Percentiles rank a stretch among this genome's conserved stretches.
phyloP scores from a whole-genome alignment of 805 yeast species.

The Candida pseudoglaebosa region DNA sequence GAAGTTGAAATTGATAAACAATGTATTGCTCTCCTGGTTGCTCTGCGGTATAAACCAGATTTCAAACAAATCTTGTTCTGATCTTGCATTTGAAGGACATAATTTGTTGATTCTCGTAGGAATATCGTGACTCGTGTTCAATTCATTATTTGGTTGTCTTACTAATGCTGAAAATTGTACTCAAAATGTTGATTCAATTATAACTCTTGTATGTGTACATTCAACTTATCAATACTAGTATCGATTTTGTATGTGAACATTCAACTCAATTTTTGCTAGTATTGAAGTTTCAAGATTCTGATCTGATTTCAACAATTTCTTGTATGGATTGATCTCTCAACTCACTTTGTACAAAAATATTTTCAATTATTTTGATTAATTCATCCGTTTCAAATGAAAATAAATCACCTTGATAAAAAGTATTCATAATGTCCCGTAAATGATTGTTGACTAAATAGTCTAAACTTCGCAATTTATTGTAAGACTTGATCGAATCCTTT shows the following conservation, averaged over 20 bases:
- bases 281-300: constrained; percentile 9
- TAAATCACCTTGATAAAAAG: constrained; percentile 50
- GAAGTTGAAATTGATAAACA: too few relatives aligned
- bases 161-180: too few relatives aligned
- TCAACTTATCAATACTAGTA: constrained; percentile 1
- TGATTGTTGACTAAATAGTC: constrained; percentile 32
- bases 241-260: not conserved
- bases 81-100: too few relatives aligned
- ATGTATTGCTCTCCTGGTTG: not conserved
- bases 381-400: constrained; percentile 48
- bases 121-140: too few relatives aligned
- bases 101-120: too few relatives aligned
- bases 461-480: constrained; percentile 27
- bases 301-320: constrained; percentile 45
- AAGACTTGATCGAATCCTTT: constrained; percentile 17
- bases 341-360: constrained; percentile 46
- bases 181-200: too few relatives aligned
- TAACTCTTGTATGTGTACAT: not conserved
- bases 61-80: too few relatives aligned
- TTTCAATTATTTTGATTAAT: constrained; percentile 35
- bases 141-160: too few relatives aligned
- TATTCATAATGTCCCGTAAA: constrained; percentile 43
- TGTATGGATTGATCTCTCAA: constrained; percentile 39
- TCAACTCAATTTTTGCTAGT: not conserved
- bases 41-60: too few relatives aligned